phyloP scores from a whole-genome alignment of 345 rosid species.

The Luvunga scandens region DNA sequence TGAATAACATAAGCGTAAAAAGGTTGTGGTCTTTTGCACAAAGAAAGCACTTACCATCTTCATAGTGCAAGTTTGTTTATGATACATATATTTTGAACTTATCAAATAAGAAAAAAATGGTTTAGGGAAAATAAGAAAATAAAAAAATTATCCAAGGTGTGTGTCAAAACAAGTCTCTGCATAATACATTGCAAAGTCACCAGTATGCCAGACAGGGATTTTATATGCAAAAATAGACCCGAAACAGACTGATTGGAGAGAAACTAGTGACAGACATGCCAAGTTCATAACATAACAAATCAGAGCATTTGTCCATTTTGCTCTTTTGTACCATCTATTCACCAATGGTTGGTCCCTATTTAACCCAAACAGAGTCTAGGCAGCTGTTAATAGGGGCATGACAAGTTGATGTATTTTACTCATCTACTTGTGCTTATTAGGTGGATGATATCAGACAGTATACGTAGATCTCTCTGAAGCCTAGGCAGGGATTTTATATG shows the following conservation, averaged over 20 bases:
- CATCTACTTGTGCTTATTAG: background rate
- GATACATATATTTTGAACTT: background rate
- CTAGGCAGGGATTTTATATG: background rate
- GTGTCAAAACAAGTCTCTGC: background rate
- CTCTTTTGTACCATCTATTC: background rate
- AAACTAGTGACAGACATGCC: background rate
- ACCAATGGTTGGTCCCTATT: background rate
- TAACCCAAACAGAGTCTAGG: no score
- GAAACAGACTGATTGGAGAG: background rate
- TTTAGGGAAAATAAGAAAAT: background rate
- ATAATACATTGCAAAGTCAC: background rate
- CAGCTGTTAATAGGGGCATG: background rate
- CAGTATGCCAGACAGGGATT: background rate
- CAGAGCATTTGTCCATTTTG: background rate
- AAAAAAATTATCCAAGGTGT: background rate
- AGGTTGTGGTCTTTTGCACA: background rate
- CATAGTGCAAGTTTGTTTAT: background rate
- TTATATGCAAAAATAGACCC: background rate
- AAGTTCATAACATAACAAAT: background rate
- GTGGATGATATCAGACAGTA: background rate
- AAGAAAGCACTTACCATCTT: background rate
- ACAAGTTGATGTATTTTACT: background rate
- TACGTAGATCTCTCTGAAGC: background rate
- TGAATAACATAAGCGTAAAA: background rate
- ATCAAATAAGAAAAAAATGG: background rate